Evolutionary conservation across 495 filamentous ascomycete species (phyloP).

Genomic region (Neurospora tetraspora): DNA sequence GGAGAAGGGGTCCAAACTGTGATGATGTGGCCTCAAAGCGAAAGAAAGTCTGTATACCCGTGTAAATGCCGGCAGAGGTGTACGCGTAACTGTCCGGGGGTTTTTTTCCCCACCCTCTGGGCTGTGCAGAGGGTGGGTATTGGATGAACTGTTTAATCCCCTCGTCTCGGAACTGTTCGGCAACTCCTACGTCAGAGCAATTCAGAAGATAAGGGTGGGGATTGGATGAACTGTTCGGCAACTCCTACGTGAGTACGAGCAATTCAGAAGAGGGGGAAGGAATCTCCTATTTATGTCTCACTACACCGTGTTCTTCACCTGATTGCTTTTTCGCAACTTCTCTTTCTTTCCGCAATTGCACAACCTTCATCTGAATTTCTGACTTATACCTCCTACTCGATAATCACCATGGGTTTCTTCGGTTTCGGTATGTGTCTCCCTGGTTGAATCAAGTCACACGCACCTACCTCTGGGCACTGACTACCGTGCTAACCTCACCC

Average conservation of each 20-base stretch:
- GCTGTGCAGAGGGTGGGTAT: no score
- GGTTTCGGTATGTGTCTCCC: constrained; percentile 25
- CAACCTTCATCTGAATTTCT: constrained; percentile 2
- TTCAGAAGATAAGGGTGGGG: no score
- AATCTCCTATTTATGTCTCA: background rate
- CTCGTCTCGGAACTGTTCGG: no score
- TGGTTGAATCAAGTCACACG: background rate
- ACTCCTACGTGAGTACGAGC: background rate
- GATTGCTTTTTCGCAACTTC: background rate
- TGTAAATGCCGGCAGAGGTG: background rate
- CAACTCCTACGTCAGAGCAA: no score
- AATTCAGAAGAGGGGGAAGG: background rate
- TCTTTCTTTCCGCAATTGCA: background rate
- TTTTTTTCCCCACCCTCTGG: background rate
- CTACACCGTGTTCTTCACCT: background rate
- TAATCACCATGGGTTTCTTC: constrained; percentile 24
- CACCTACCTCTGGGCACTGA: background rate
- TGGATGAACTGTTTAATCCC: no score
- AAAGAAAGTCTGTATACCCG: background rate
- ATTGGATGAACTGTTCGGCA: background rate
- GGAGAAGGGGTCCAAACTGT: background rate
- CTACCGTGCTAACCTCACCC: background rate
- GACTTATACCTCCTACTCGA: background rate
- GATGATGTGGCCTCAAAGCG: background rate
- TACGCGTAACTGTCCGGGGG: background rate